Conservation (phyloP, 2,329 filamentous ascomycete species). For the Penicillium sp. region DNA sequence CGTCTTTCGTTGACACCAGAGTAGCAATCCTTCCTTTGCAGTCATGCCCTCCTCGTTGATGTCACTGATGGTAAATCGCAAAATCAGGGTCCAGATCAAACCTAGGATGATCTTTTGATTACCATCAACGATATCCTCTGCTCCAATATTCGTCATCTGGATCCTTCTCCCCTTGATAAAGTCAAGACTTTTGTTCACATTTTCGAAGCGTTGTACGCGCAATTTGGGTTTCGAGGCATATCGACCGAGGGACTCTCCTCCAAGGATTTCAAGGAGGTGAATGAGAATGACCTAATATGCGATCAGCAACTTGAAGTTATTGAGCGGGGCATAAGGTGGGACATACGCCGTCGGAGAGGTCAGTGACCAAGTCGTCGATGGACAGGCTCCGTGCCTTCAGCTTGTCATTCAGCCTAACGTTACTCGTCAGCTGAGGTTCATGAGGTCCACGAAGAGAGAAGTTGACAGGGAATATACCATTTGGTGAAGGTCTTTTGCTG, state of each 20-base stretch:
- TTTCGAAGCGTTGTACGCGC: constrained; percentile 95
- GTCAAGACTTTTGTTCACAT: constrained; percentile 91
- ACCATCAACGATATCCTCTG: constrained; percentile 96
- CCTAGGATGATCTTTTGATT: constrained; percentile 97
- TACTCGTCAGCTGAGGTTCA: background rate
- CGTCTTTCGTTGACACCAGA: constrained; percentile 98
- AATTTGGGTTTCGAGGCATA: constrained; percentile 96
- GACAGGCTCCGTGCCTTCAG: constrained; percentile 72
- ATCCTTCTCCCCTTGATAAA: constrained; percentile 90
- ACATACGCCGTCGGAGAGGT: constrained; percentile 90
- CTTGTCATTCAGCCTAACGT: constrained; percentile 87
- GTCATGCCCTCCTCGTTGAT: constrained; percentile 98
- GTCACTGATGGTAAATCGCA: constrained; percentile 96
- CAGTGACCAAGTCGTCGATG: constrained; percentile 81
- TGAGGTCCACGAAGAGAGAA: background rate
- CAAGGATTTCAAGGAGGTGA: constrained; percentile 94
- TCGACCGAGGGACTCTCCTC: constrained; percentile 87
- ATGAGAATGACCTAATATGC: constrained; percentile 76
- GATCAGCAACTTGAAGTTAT: constrained; percentile 4
- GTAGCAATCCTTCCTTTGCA: constrained; percentile 86
- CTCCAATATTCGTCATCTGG: constrained; percentile 97
- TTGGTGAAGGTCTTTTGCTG: constrained; percentile 99
- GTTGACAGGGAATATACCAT: constrained; percentile 58
- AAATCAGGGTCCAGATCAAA: constrained; percentile 96
- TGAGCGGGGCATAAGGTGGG: background rate